Evolutionary conservation across 345 rosid species (phyloP), one percentile per base, ranked within the genome.

Genomic region (Cardiospermum halicacabum): DNA sequence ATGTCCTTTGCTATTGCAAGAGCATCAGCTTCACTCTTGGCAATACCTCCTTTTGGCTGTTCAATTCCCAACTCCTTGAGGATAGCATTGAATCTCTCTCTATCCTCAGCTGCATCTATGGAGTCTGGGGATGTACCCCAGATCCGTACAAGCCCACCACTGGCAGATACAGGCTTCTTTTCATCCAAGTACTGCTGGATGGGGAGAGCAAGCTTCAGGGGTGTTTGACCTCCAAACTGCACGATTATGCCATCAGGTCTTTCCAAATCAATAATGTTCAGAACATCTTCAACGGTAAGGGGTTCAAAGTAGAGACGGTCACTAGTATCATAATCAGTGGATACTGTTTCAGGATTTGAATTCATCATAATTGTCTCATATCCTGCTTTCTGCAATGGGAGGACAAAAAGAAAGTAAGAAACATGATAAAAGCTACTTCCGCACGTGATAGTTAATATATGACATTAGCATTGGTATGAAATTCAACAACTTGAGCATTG

Each of bases 111-210:
- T 10, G 95, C 95, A 65, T 94, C 99, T 58, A 94, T 94, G 49
- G 95, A 88, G 69, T 94, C 99, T 19, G 97, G 96, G 53, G 97
- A 85, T 15, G 99, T 91, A 50, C 99, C 96, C 99, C 97, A 94
- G 50, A 94, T 88, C 62, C 82, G 72, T 39, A 94, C 96, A 62
- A 34, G 74, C 37, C 97, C 97, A 53, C 95, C 96, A 51, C 96
- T 89, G 54, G 88, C 80, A 78, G 76, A 68, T 60, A 76, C 65
- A 53, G 74, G 95, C 78, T 57, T 83, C 66, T 89, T 79, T 75
- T 84, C 85, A 67, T 94, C 96, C 66, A 94, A 68, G 71, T 89
- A 84, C 64, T 64, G 84, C 77, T 91, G 91, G 73, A 94, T 89
- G 24, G 96, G 97, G 22, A 88, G 84, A 65, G 97, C 80, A 64